Evolutionary conservation across 2,329 filamentous ascomycete genomes (phyloP).

Genomic region (Trichoderma harzianum): DNA sequence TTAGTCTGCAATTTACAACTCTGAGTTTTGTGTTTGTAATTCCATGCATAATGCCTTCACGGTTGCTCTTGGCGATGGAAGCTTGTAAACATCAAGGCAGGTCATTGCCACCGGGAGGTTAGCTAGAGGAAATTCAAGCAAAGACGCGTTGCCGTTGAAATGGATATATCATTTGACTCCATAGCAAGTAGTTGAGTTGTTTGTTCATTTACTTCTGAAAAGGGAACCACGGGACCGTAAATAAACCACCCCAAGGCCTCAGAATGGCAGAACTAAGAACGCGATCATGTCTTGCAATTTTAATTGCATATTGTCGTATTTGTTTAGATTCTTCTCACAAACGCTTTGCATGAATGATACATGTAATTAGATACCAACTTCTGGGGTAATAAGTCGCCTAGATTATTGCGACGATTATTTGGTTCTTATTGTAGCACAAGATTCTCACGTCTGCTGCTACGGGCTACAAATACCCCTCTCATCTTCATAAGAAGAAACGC

Average conservation of each 20-base stretch:
- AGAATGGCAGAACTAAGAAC: background rate
- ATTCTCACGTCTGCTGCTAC: background rate
- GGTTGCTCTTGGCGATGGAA: too few species aligned
- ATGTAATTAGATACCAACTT: background rate
- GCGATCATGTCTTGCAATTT: background rate
- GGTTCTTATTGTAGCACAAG: background rate
- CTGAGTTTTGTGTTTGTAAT: too few species aligned
- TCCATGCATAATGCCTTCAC: too few species aligned
- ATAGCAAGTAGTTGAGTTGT: background rate
- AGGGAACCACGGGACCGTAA: background rate
- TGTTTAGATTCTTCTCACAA: background rate
- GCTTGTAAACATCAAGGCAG: too few species aligned
- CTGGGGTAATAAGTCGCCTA: background rate
- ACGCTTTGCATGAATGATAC: background rate
- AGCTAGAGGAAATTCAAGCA: too few species aligned
- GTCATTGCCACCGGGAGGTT: too few species aligned
- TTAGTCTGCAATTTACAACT: too few species aligned
- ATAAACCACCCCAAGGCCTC: too few species aligned
- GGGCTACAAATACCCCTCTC: background rate
- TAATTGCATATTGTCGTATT: accelerated
- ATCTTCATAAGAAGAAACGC: background rate
- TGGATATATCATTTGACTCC: background rate
- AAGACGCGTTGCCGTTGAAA: background rate
- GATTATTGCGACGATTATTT: background rate
- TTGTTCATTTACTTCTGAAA: background rate